Evolutionary conservation across 306 rosid genomes (phyloP), one percentile per base, ranked within the genome.

Genomic region (Castanea mollissima): DNA sequence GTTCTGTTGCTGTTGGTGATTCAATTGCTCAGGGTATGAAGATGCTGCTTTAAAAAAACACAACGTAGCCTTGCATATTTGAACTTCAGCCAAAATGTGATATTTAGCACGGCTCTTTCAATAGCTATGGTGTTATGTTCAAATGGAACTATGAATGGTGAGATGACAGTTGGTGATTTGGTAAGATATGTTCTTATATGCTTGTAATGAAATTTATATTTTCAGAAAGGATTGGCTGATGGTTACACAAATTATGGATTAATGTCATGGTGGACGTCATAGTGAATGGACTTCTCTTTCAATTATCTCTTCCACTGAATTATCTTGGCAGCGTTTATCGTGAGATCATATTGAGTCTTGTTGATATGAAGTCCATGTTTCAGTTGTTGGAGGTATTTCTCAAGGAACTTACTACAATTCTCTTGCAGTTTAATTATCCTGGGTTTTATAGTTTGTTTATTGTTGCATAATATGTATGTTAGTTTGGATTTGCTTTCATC

Each of bases 261-360:
- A 34, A 34, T 34, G 38, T 34, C 38, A 34, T 34, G 38, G 38
- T 34, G 38, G 1, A 34, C n/a, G 7, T 34, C 38, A 34, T 34
- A 6, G 38, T 34, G 38, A 34, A 34, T 34, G 38, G 38, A 34
- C 38, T 34, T 34, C 38, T 34, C 38, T 34, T 34, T 6, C 38
- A 35, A 5, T 35, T 35, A 35, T 35, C 41, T 35, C 41, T 35
- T 35, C 41, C 41, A 5, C 41, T 35, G 41, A 5, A 35, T 95
- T 95, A 92, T 83, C 97, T 95, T 79, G 98, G 99, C 34, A 90
- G 99, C 89, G 99, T 95, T 80, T 95, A 91, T 90, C 94, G 97
- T 67, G 99, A 95, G 83, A 95, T 97, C 75, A 81, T 95, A 81
- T 97, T 91, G 85, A 92, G 97, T 85, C 91, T 92, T 76, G 89